Base-by-base conservation (phyloP, 176 grass and related monocot genomes). In the Triticum dicoccoides region DNA sequence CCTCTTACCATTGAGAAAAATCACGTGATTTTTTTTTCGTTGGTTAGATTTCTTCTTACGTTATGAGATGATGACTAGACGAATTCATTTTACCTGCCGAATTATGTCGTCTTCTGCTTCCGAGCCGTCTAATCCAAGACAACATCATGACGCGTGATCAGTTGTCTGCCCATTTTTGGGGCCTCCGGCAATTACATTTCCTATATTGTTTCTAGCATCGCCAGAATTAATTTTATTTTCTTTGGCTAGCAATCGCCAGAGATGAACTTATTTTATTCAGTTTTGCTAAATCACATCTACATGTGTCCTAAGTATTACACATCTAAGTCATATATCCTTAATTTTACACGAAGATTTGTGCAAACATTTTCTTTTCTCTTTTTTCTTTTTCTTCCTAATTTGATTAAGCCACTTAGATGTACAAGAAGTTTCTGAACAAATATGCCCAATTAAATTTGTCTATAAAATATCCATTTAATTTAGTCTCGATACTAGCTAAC, bases 71-170 rank as follows among this genome's bases (percentile, higher is more conserved):
- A 66, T 72, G 38, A 82, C 79, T 51, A 62, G n/a, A 38, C 56
- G 2, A 32, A 39, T 18, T 17, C 51, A 61, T 64, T 81, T 82
- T 62, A 21, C 69, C 38, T 77, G 29, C 35, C 11, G 15, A 61
- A 76, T 59, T 75, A 73, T 80, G 78, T 77, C 21, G 1, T 24
- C 13, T 39, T 32, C 12, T 39, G 38, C 38, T 11, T 70, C 2
- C 20, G 25, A 90, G 65, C 45, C 73, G 61, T 79, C 73, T 32
- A 86, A 86, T 90, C 83, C 29, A 86, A 78, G 84, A 41, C 49
- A 82, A 82, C 78, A 86, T 90, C 72, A 86, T 86, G 41, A 86
- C 71, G 51, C 78, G 38, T 86, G 71, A 49, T 81, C 70, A 71
- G 23, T 18, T 62, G 38, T 12, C 51, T 70, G 41, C 62, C 62